Conservation (phyloP, 495 filamentous ascomycete genomes). For the Evansstolkia leycettana region DNA sequence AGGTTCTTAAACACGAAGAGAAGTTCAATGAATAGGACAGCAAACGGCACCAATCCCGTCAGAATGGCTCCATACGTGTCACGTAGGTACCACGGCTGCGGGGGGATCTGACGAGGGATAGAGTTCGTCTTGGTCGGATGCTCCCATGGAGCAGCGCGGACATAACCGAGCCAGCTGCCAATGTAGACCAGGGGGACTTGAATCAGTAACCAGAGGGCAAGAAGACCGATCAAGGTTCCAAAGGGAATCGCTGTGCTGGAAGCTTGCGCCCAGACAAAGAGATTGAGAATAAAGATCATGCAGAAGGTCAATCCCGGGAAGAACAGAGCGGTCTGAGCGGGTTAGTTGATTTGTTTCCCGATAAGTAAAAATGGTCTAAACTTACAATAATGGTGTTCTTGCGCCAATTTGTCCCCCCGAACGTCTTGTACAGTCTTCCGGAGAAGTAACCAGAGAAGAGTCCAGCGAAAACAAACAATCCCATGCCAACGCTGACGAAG, state of each 20-base stretch:
- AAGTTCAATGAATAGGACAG: constrained; percentile 87
- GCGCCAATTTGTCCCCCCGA: constrained; percentile 67
- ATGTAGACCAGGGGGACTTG: constrained; percentile 83
- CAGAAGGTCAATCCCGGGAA: constrained; percentile 76
- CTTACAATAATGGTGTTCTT: constrained; percentile 63
- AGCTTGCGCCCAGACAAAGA: constrained; percentile 91
- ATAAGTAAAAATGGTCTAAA: constrained; percentile 1
- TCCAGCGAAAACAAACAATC: constrained; percentile 80
- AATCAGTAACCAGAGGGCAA: constrained; percentile 77
- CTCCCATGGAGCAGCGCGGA: constrained; percentile 57
- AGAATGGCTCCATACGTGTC: constrained; percentile 50
- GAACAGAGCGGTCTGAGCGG: constrained; percentile 53
- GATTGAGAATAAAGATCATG: constrained; percentile 72
- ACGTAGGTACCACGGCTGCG: constrained; percentile 69
- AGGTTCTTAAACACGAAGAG: constrained; percentile 85
- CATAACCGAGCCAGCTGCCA: constrained; percentile 72
- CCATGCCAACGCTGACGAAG: constrained; percentile 78
- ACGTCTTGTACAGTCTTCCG: constrained; percentile 72
- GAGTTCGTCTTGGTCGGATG: constrained; percentile 76
- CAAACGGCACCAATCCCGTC: constrained; percentile 79
- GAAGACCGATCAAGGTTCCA: constrained; percentile 63
- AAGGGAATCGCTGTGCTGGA: constrained; percentile 88
- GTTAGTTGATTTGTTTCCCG: too few relatives aligned
- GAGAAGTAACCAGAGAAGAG: constrained; percentile 91
- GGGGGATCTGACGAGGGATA: constrained; percentile 64